Evolutionary conservation across 768 basidiomycete genomes (phyloP), one percentile per base, ranked within the genome.

Genomic region (Naganishia vishniacii): DNA sequence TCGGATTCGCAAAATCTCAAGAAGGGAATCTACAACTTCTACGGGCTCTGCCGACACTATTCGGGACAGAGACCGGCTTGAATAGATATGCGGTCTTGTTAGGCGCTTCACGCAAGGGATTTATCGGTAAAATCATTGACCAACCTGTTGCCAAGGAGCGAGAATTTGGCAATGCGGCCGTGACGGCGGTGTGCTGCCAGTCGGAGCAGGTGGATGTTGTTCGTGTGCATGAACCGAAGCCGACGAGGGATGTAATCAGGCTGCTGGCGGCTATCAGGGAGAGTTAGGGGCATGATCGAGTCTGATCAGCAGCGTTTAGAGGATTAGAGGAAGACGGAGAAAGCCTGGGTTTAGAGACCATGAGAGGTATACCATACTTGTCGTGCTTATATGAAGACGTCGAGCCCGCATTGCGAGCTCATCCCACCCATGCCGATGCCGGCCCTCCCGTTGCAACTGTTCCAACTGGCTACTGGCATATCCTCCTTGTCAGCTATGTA

Each of bases 1-100:
- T 98, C 59, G 94, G 95, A 34, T 99, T 97, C 75, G 94, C 92
- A 77, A 97, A 97, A 77, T 83, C 84, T 0, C 74, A 85, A 2
- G 81, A 85, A 29, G 89, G 83, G 4, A 93, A 94, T 76, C 68
- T 91, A 34, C 80, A 82, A 66, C 70, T 94, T 12, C 74, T 98
- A 51, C 81, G 85, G 11, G 69, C 81, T 80, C 56, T 81, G 72
- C 20, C 74, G 66, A 51, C 73, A 13, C 59, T 89, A 44, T 45
- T 88, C 86, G 65, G 78, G 80, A 3, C 41, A 23, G 61, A 48
- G 12, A 66, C 60, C 15, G 58, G 31, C 2, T 45, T 71, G 63
- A 78, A 53, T 83, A 86, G 40, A 83, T 85, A 73, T 84, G 80
- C 80, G 0, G 51, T 78, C 15, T 80, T 98, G 5, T 82, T 94